Evolutionary conservation across 306 rosid species (phyloP).

Genomic region (Prunus salicina): DNA sequence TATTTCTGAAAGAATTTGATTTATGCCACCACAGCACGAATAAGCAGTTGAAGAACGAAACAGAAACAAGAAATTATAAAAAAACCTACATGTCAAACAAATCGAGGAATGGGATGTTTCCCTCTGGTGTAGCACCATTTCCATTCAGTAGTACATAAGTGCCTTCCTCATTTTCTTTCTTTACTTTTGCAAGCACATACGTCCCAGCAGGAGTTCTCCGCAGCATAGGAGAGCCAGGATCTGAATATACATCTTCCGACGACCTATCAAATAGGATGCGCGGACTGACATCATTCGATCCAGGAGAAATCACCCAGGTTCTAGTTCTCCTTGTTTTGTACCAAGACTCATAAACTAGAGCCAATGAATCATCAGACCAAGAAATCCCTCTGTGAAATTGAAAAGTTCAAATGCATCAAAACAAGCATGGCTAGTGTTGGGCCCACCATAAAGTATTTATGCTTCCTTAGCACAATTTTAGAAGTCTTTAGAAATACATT

Average conservation of each 20-base stretch:
- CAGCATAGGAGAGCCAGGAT: constrained; percentile 95
- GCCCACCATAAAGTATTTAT: constrained; percentile 3
- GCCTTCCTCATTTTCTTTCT: constrained; percentile 61
- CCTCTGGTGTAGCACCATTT: constrained; percentile 89
- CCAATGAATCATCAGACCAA: constrained; percentile 91
- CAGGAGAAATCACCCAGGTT: constrained; percentile 93
- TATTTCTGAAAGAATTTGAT: constrained; percentile 68
- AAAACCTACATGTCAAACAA: constrained; percentile 85
- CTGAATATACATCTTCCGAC: constrained; percentile 96
- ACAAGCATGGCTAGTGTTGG: neutral
- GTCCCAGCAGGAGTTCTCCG: constrained; percentile 90
- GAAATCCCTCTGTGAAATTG: constrained; percentile 73
- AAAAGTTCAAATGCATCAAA: constrained; percentile 15
- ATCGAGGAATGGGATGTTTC: constrained; percentile 95
- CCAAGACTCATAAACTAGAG: constrained; percentile 96
- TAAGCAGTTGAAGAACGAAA: constrained; percentile 12
- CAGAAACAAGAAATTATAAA: constrained; percentile 26
- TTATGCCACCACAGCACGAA: constrained; percentile 27
- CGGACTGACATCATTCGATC: constrained; percentile 57
- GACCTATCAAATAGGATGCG: constrained; percentile 90
- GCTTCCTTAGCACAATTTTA: neutral
- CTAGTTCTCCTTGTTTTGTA: constrained; percentile 73
- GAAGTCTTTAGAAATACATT: constrained; percentile 4
- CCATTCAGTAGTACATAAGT: constrained; percentile 76
- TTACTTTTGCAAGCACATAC: constrained; percentile 70